phyloP scores from a whole-genome alignment of 2,329 filamentous ascomycete species.

The Aspergillus phoenicis region DNA sequence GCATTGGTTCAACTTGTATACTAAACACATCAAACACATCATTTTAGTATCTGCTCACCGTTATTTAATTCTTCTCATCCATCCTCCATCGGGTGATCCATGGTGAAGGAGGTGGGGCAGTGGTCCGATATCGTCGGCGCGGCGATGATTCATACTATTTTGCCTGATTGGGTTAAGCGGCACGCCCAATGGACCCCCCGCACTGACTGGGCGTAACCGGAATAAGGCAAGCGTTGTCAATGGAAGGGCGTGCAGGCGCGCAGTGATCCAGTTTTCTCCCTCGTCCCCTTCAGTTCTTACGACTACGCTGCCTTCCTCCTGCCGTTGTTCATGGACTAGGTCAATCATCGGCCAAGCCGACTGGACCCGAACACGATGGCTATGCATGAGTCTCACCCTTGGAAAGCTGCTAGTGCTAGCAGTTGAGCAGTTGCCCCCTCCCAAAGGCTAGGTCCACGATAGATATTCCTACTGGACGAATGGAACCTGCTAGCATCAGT shows the following conservation, averaged over 20 bases:
- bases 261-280: constrained; percentile 5
- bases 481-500: not conserved
- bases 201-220: not conserved
- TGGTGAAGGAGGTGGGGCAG: not conserved
- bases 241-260: constrained; percentile 7
- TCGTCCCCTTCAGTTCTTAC: not conserved
- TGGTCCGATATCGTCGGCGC: constrained; percentile 5
- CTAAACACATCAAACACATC: too few relatives aligned
- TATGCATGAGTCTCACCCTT: constrained; percentile 1
- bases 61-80: not conserved
- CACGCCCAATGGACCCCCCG: not conserved
- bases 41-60: too few relatives aligned
- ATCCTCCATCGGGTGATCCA: not conserved
- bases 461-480: not conserved
- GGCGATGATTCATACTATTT: constrained; percentile 1
- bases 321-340: not conserved
- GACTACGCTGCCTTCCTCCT: constrained; percentile 5
- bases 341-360: not conserved
- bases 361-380: not conserved
- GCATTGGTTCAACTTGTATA: too few relatives aligned
- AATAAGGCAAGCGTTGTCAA: constrained; percentile 4
- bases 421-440: not conserved
- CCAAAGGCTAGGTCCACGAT: not conserved
- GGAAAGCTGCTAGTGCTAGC: not conserved
- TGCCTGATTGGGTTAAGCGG: not conserved